phyloP scores from a whole-genome alignment of 176 grass and related monocot genomes.

The Bromus sterilis region DNA sequence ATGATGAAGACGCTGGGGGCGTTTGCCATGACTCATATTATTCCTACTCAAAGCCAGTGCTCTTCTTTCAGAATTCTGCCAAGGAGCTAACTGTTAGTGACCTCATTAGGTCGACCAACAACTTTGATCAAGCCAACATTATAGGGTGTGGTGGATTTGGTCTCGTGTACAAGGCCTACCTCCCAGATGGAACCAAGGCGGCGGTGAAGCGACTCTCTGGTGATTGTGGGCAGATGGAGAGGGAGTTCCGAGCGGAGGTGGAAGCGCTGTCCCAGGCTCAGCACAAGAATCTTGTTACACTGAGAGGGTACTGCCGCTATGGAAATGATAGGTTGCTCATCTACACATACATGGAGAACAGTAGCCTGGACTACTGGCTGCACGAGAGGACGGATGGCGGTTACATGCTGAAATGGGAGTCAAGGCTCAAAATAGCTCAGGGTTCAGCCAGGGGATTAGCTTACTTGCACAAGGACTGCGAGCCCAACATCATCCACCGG shows the following conservation, averaged over 20 bases:
- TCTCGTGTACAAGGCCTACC: conserved; percentile 94
- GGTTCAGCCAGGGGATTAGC: conserved; percentile 79
- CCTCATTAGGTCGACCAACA: conserved; percentile 83
- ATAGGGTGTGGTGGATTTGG: conserved; percentile 94
- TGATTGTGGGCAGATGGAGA: conserved; percentile 93
- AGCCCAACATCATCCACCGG: conserved; percentile 89
- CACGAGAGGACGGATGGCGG: conserved; percentile 67
- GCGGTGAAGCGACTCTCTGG: conserved; percentile 96
- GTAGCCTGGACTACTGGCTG: conserved; percentile 94
- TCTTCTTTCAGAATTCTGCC: conserved; percentile 76
- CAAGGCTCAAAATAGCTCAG: conserved; percentile 75
- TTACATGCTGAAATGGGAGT: conserved; percentile 74
- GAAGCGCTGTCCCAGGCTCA: conserved; percentile 87
- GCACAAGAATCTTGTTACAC: conserved; percentile 78
- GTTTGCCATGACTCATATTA: conserved; percentile 37
- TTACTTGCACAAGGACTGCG: conserved; percentile 89
- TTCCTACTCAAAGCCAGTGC: conserved; percentile 60
- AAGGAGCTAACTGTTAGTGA: conserved; percentile 81
- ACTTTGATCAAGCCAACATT: conserved; percentile 96
- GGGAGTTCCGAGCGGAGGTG: conserved; percentile 91
- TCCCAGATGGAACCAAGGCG: conserved; percentile 75
- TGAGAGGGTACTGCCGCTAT: conserved; percentile 82
- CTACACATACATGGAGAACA: conserved; percentile 93
- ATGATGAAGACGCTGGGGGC: conserved; percentile 35
- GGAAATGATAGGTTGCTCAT: conserved; percentile 83